Conservation (phyloP, 768 basidiomycete species). For the Scleroderma citrinum region DNA sequence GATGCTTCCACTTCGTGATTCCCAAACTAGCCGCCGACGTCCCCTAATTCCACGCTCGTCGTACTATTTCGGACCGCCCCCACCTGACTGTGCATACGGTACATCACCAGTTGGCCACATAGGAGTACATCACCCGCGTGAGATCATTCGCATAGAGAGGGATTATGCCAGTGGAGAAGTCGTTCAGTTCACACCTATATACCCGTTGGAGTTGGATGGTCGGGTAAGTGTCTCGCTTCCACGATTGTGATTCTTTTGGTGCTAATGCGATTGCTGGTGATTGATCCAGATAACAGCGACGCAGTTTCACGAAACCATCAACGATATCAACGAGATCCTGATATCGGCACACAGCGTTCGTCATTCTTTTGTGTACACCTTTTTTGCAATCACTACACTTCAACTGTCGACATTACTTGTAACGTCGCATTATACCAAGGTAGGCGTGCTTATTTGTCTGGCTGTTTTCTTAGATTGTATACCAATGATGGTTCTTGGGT, state of each 20-base stretch:
- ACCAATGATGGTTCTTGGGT: neutral
- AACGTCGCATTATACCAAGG: constrained; percentile 80
- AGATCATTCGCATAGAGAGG: constrained; percentile 85
- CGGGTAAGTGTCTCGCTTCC: constrained; percentile 53
- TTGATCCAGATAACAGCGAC: constrained; percentile 74
- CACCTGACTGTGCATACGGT: constrained; percentile 72
- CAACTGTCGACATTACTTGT: constrained; percentile 71
- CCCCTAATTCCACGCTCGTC: constrained; percentile 68
- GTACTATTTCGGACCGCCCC: constrained; percentile 80
- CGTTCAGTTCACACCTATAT: constrained; percentile 83
- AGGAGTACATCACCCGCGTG: constrained; percentile 85
- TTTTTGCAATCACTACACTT: constrained; percentile 70
- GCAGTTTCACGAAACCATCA: constrained; percentile 85
- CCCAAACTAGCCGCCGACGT: constrained; percentile 27
- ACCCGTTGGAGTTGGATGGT: constrained; percentile 89
- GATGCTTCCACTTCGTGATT: no score
- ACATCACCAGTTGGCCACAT: constrained; percentile 79
- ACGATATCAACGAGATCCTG: constrained; percentile 82
- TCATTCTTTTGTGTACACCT: constrained; percentile 71
- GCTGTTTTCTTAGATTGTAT: no score
- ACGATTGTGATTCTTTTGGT: neutral
- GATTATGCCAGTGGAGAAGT: constrained; percentile 91
- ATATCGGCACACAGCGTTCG: constrained; percentile 80
- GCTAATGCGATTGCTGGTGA: neutral
- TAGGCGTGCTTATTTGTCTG: constrained; percentile 20